A percentile compares a stretch with the other conserved stretches of the same genome.
Conservation (phyloP, 495 filamentous ascomycete species). For the Monascus purpureus region DNA sequence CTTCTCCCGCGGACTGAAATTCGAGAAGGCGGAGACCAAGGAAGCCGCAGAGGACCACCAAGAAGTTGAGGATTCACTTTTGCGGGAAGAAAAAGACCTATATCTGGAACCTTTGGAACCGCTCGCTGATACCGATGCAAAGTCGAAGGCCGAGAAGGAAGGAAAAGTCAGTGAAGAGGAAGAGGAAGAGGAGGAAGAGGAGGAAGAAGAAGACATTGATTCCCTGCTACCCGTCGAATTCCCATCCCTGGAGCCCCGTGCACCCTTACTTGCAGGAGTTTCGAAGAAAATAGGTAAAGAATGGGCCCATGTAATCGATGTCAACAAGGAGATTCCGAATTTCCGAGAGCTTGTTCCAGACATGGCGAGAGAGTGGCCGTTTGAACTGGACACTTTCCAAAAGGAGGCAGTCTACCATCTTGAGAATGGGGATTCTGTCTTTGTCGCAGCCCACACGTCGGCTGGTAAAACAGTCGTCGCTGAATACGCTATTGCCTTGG, state of each 20-base stretch:
- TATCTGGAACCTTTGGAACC: conserved; percentile 18
- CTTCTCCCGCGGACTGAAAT: conserved; percentile 62
- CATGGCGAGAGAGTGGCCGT: conserved; percentile 92
- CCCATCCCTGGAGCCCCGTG: conserved; percentile 77
- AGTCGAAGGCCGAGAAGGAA: conserved; percentile 32
- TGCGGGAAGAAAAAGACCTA: conserved; percentile 45
- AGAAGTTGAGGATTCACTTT: conserved; percentile 60
- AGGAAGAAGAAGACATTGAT: conserved; percentile 73
- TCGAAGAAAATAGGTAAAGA: conserved; percentile 64
- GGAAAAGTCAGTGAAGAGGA: conserved; percentile 37
- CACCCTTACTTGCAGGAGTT: conserved; percentile 54
- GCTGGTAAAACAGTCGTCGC: conserved; percentile 97
- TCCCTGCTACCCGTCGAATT: conserved; percentile 85
- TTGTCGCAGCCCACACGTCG: conserved; percentile 97
- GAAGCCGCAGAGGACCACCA: conserved; percentile 43
- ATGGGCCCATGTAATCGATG: conserved; percentile 97
- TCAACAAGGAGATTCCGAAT: conserved; percentile 80
- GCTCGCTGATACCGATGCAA: conserved; percentile 19
- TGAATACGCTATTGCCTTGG: conserved; percentile 93
- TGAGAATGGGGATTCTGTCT: conserved; percentile 92
- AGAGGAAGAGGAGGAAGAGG: conserved; percentile 37
- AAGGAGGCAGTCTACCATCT: conserved; percentile 98
- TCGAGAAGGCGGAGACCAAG: conserved; percentile 46
- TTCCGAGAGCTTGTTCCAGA: conserved; percentile 87
- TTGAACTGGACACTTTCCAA: conserved; percentile 95